phyloP scores from a whole-genome alignment of 2,329 filamentous ascomycete species.

The Neoscytalidium dimidiatum region DNA sequence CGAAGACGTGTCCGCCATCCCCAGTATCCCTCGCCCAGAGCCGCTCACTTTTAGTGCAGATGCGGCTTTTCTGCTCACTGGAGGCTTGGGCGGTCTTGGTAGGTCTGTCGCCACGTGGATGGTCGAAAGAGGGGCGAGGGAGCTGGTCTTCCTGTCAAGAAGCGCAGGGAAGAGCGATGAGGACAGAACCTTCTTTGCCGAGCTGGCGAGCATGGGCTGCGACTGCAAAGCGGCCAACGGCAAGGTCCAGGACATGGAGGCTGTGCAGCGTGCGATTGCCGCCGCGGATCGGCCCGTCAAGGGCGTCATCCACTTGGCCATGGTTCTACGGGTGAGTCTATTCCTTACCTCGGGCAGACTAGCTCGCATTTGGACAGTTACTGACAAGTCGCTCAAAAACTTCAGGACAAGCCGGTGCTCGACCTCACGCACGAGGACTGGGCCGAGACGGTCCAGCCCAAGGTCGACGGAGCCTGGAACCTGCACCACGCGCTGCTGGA shows the following conservation, averaged over 20 bases:
- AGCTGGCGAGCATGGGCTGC: constrained; percentile 22
- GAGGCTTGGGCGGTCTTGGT: constrained; percentile 30
- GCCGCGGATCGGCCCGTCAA: constrained; percentile 13
- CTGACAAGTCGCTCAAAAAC: background rate
- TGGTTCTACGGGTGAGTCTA: constrained; percentile 24
- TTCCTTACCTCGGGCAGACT: constrained; percentile 1
- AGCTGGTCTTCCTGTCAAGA: constrained; percentile 23
- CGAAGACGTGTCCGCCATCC: too few relatives aligned
- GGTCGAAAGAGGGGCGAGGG: constrained; percentile 24
- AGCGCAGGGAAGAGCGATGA: background rate
- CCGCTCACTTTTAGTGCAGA: background rate
- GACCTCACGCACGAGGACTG: constrained; percentile 20
- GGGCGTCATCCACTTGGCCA: constrained; percentile 27
- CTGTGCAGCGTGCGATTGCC: background rate
- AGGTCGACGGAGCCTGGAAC: constrained; percentile 23
- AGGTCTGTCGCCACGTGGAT: constrained; percentile 23
- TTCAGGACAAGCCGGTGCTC: background rate
- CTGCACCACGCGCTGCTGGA: constrained; percentile 24
- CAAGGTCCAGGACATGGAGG: constrained; percentile 18
- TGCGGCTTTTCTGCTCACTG: constrained; percentile 28
- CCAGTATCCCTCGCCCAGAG: background rate
- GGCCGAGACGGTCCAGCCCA: constrained; percentile 22
- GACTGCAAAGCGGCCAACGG: constrained; percentile 10
- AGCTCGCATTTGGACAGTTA: background rate
- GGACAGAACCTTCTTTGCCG: background rate